Percentiles rank a stretch among this genome's conserved stretches.
phyloP scores from a whole-genome alignment of 2,329 filamentous ascomycete species.

The Pestalotiopsis fici region DNA sequence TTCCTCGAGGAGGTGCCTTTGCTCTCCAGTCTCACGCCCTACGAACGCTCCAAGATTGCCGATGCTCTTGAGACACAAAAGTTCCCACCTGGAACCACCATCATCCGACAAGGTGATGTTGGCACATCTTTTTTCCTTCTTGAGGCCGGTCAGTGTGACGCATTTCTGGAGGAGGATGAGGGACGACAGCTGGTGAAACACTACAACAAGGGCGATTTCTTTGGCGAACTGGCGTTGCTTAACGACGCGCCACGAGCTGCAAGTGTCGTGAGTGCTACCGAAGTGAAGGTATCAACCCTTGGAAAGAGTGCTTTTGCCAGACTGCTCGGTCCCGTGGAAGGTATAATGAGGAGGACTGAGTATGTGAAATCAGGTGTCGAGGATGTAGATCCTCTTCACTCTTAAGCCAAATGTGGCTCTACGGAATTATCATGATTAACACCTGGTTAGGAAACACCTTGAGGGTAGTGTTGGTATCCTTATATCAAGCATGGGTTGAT shows the following conservation, averaged over 20 bases:
- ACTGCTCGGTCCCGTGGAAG: conserved; percentile 87
- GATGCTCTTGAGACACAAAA: conserved; percentile 93
- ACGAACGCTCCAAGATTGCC: conserved; percentile 96
- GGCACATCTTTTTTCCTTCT: conserved; percentile 91
- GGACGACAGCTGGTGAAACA: conserved; percentile 70
- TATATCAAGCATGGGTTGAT: background rate
- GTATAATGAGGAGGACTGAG: conserved; percentile 83
- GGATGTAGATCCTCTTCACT: conserved; percentile 64
- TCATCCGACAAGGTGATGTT: conserved; percentile 89
- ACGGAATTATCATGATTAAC: conserved; percentile 22
- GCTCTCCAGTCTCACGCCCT: conserved; percentile 78
- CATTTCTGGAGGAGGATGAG: conserved; percentile 69
- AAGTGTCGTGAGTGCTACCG: conserved; percentile 78
- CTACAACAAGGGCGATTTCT: conserved; percentile 93
- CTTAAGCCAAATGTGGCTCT: background rate
- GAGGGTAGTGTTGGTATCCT: background rate
- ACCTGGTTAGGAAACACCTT: conserved; percentile 18
- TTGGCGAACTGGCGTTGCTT: conserved; percentile 90
- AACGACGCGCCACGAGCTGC: conserved; percentile 94
- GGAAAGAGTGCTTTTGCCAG: conserved; percentile 95
- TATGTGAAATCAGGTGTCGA: conserved; percentile 66
- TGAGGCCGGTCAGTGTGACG: conserved; percentile 84
- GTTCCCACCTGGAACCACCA: conserved; percentile 74
- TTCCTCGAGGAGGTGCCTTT: conserved; percentile 94
- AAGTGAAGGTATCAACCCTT: conserved; percentile 90